Evolutionary conservation across 768 basidiomycete species (phyloP), one percentile per base, ranked within the genome.

Genomic region (Phaeotremella fagi): DNA sequence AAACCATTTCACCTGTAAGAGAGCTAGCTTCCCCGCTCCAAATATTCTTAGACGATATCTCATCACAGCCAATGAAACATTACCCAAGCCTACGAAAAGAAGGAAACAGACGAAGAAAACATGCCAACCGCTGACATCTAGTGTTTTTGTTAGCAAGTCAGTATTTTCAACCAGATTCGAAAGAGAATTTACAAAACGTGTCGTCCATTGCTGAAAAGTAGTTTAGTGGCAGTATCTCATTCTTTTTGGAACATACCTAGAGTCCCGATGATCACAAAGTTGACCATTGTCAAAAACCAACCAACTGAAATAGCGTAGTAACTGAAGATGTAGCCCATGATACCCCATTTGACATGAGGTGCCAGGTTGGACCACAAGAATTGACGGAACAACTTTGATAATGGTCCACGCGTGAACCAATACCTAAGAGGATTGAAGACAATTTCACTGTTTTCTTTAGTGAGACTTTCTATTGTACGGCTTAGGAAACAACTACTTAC

Each of bases 361-460:
- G 77, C 77, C 48, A 80, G 80, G 46, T 68, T 71, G 26, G 50
- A 46, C 62, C 61, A 63, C 46, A 73, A 35, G 51, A 56, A 69
- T 47, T 54, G 46, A 47, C 59, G 55, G 41, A 65, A 63, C 2
- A 65, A 66, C 28, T 55, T 50, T n/a, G 81, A 89, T 73, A 91
- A 84, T 0, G 88, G 88, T 3, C 88, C 88, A 54, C 80, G 73
- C 48, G 77, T 77, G 80, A 82, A 85, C 89, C 88, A 90, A 24
- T 82, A 72, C 45, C 81, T 78, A 52, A 90, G 63, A 0, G 89
- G 90, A 64, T 90, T 83, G 79, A 90, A 90, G 55, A 90, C 81
- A 45, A 90, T 78, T 74, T 73, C 72, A 29, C 51, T 50, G 23
- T 71, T 45, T 15, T 46, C 45, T 23, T 6, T 7, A 7, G 15